These are phyloP conservation scores for Marasmius oreades DNA, from an alignment of 1,284 basidiomycete genomes.

Conservation along the genomic window DNA sequence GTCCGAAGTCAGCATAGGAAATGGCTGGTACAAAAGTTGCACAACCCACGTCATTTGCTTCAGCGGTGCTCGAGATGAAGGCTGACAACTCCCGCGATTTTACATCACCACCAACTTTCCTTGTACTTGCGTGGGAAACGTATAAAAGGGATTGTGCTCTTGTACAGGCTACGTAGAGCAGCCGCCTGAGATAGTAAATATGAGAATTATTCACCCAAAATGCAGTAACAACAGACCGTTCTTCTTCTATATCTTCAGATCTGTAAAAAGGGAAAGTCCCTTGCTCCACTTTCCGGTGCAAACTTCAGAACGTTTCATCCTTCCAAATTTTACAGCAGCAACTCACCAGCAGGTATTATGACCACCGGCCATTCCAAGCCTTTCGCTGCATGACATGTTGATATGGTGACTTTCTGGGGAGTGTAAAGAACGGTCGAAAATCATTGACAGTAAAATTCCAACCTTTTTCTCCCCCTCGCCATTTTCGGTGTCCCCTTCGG, in stretches of 20 bases:
- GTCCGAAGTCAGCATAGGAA: neutral
- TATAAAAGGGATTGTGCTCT: slow-evolving; percentile 80
- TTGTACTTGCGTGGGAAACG: slow-evolving; percentile 44
- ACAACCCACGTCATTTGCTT: slow-evolving; percentile 33
- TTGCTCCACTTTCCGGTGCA: slow-evolving; percentile 53
- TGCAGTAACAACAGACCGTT: slow-evolving; percentile 49
- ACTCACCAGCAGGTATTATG: slow-evolving; percentile 66
- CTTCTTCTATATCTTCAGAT: slow-evolving; percentile 78
- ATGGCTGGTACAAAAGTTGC: neutral
- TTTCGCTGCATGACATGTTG: slow-evolving; percentile 89
- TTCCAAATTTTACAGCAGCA: neutral
- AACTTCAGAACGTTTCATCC: slow-evolving; percentile 3
- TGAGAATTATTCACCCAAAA: neutral
- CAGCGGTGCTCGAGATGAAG: slow-evolving; percentile 40
- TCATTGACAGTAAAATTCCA: slow-evolving; percentile 17
- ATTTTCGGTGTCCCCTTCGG: slow-evolving; percentile 67
- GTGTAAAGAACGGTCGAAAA: slow-evolving; percentile 1
- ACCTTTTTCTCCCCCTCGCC: slow-evolving; percentile 60
- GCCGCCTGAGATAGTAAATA: slow-evolving; percentile 43
- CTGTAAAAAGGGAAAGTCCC: slow-evolving; percentile 81
- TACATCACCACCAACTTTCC: slow-evolving; percentile 51
- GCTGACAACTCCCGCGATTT: slow-evolving; percentile 41
- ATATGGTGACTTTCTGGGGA: slow-evolving; percentile 76
- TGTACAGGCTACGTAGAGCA: slow-evolving; percentile 91
- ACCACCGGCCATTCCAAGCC: slow-evolving; percentile 92